Evolutionary conservation across 2,329 filamentous ascomycete genomes (phyloP).

Genomic region (Neonectria hederae): DNA sequence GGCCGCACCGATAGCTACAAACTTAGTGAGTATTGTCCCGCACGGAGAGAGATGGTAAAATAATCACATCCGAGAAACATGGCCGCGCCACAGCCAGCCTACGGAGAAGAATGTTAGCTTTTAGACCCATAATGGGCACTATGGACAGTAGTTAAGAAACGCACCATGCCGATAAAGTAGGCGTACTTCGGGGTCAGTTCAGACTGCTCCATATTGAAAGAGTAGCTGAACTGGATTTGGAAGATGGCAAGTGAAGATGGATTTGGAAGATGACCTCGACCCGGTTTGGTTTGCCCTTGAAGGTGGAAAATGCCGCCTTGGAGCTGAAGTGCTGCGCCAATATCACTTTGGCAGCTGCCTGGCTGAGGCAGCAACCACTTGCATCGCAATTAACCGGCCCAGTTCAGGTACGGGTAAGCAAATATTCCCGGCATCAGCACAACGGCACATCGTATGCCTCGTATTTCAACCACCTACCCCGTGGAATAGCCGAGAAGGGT

Average conservation of each 20-base stretch:
- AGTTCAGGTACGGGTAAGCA: not conserved
- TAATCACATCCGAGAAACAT: slow-evolving; percentile 83
- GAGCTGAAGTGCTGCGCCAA: not conserved
- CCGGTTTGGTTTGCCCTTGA: not conserved
- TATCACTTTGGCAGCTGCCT: not conserved
- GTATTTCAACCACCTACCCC: slow-evolving; percentile 1
- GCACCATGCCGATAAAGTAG: slow-evolving; percentile 88
- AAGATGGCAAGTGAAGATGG: slow-evolving; percentile 29
- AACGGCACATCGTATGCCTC: not conserved
- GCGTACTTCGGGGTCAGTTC: slow-evolving; percentile 81
- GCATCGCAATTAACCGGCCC: not conserved
- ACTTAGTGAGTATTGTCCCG: slow-evolving; percentile 32
- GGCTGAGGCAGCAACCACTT: not conserved
- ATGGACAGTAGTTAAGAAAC: slow-evolving; percentile 42
- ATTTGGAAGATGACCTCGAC: slow-evolving; percentile 38
- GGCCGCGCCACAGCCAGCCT: slow-evolving; percentile 81
- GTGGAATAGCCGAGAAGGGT: not conserved
- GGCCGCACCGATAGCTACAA: slow-evolving; percentile 73
- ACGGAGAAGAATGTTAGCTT: slow-evolving; percentile 39
- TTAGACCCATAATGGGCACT: slow-evolving; percentile 20
- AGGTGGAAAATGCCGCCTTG: not conserved
- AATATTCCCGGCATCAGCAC: not conserved
- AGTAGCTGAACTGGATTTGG: slow-evolving; percentile 30
- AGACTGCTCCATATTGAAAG: slow-evolving; percentile 58
- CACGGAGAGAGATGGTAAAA: slow-evolving; percentile 30